These are phyloP conservation scores for Hortiboletus flavorubellus DNA, from an alignment of 768 basidiomycete species.

Conservation along the genomic window DNA sequence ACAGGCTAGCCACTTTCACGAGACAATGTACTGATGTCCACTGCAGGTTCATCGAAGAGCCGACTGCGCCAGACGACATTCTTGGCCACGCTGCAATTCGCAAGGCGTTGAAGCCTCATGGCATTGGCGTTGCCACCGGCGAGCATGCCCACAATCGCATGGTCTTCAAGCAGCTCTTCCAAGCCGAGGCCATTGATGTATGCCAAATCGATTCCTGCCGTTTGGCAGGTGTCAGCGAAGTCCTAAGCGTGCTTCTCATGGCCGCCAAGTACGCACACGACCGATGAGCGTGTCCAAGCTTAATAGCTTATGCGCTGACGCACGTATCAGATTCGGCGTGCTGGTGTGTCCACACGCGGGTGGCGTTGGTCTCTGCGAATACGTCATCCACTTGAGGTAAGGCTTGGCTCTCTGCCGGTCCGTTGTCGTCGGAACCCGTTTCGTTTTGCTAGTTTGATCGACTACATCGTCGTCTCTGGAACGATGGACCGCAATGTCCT, in stretches of 20 bases:
- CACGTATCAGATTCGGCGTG: conserved; percentile 66
- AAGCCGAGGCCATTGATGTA: conserved; percentile 91
- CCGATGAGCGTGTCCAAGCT: neutral
- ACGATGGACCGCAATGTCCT: conserved; percentile 94
- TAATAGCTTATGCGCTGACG: neutral
- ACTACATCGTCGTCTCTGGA: conserved; percentile 90
- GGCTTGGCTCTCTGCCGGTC: neutral
- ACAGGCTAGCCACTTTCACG: neutral
- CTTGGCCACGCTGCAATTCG: conserved; percentile 86
- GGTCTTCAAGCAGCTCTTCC: conserved; percentile 94
- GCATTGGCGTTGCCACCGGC: conserved; percentile 93
- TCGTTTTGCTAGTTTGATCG: conserved; percentile 63
- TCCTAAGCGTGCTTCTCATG: conserved; percentile 91
- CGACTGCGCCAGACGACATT: conserved; percentile 93
- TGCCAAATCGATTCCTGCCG: conserved; percentile 95
- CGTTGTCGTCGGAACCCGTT: conserved; percentile 3
- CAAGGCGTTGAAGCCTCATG: conserved; percentile 74
- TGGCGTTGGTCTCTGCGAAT: conserved; percentile 93
- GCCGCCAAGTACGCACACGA: conserved; percentile 66
- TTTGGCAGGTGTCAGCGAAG: conserved; percentile 91
- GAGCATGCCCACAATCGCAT: conserved; percentile 97
- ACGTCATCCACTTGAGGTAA: conserved; percentile 81
- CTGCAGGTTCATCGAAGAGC: conserved; percentile 92
- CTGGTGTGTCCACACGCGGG: conserved; percentile 95
- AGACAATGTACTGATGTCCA: neutral